Evolutionary conservation across 805 yeast genomes (phyloP), one percentile per base, ranked within the genome.

Genomic region (Wickerhamomyces ciferrii): DNA sequence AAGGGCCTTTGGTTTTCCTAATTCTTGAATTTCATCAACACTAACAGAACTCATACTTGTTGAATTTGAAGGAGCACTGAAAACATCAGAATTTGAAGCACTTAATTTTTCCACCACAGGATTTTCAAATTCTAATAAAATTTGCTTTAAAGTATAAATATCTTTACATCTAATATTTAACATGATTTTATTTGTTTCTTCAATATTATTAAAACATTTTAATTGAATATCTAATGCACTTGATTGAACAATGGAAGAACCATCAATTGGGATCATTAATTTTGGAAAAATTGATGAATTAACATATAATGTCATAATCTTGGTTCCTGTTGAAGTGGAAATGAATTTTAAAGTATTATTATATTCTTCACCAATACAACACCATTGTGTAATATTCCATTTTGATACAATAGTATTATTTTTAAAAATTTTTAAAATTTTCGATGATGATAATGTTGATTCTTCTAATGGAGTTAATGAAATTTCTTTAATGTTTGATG

Each of bases 351-450:
- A 17, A 18, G 44, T 44, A 39, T 53, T 52, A 6, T 47, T 39
- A 40, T 51, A 50, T 4, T 46, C 47, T 10, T 43, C 32, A 3
- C 61, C 60, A 19, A 56, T 42, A 9, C 46, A 37, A 29, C 49
- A 50, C 62, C 62, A 59, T 37, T 51, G 48, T 48, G 52, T 54
- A 18, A 46, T 42, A 24, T 25, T 41, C 63, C 63, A 59, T 19
- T 44, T 41, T 1, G 62, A 58, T 4, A 59, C 45, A 10, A 55
- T 43, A 14, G 48, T 38, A 3, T 52, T 43, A 36, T 52, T 53
- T 8, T 48, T 54, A 19, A 59, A 21, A 13, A 49, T 42, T 13
- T 42, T 39, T 14, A 41, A 29, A 7, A 49, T 42, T 5, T 40
- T 32, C 2, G 52, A 51, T 2, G 43, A 19, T 11, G 44, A 8